Conservation (phyloP, 1,284 basidiomycete genomes). For the Leccinum subrobustum region DNA sequence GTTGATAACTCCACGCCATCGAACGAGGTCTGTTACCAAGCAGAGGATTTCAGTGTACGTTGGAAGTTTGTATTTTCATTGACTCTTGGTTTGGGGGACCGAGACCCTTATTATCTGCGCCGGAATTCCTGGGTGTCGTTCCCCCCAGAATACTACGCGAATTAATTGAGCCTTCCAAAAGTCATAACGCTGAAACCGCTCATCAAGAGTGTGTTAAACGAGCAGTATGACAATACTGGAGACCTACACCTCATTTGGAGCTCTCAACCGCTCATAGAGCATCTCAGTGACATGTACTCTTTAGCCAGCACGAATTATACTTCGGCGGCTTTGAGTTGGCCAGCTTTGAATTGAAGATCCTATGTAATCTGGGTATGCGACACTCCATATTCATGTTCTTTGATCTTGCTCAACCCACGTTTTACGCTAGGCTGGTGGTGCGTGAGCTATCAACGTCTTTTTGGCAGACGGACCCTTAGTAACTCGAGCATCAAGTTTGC, state of each 20-base stretch:
- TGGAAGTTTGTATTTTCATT: too few relatives aligned
- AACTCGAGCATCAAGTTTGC: too few relatives aligned
- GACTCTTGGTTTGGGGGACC: too few relatives aligned
- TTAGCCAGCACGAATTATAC: slow-evolving; percentile 52
- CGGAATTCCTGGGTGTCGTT: slow-evolving; percentile 33
- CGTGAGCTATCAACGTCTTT: too few relatives aligned
- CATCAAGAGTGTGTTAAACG: slow-evolving; percentile 49
- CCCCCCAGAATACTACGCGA: slow-evolving; percentile 44
- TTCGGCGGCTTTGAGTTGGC: slow-evolving; percentile 50
- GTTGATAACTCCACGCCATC: too few relatives aligned
- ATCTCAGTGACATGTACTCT: slow-evolving; percentile 3
- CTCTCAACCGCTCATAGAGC: slow-evolving; percentile 13
- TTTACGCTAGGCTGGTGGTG: slow-evolving; percentile 47
- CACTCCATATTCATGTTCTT: background rate
- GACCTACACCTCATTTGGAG: slow-evolving; percentile 25
- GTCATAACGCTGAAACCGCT: slow-evolving; percentile 42
- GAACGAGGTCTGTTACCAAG: too few relatives aligned
- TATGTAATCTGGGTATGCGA: slow-evolving; percentile 51
- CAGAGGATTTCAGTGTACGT: too few relatives aligned
- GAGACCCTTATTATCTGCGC: too few relatives aligned
- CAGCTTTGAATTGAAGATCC: slow-evolving; percentile 51
- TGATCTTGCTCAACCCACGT: background rate
- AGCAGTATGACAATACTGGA: slow-evolving; percentile 28
- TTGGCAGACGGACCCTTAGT: slow-evolving; percentile 18
- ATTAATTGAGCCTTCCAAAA: slow-evolving; percentile 38